Base-by-base conservation (phyloP, 345 rosid genomes). In the Eucalyptus guilfoylei region DNA sequence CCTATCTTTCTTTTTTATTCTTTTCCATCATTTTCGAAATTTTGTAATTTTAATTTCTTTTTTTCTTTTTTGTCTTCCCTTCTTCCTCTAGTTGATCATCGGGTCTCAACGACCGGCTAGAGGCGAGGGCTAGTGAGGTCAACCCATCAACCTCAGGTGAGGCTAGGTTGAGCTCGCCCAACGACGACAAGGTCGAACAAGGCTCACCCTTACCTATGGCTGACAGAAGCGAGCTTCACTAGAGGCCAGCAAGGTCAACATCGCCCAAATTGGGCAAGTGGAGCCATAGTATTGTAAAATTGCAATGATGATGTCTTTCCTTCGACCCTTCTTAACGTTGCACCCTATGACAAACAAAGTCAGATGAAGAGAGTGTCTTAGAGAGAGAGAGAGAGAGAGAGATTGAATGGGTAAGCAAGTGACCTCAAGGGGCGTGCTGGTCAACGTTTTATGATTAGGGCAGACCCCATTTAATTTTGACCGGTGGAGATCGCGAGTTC, bases 61-160 rank as follows among this genome's bases (percentile, higher is more conserved):
- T 55, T 54, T 24, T 1, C 23, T 0, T 9, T 55, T 21, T 49
- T 23, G 9, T 24, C 0, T 55, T 10, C 30, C 1, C 14, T 24
- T 55, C 0, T 55, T 55, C 62, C 62, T 55, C 13, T 55, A 9
- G 14, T 10, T 11, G 30, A 55, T 23, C 62, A 55, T 23, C 2
- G 0, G 0, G 30, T 0, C 14, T 55, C 1, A 0, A 26, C 1
- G 9, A 23, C 0, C 0, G 1, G 12, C 6, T 23, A 55, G 30
- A 55, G 14, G 30, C 6, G 3, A 55, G 62, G 14, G 1, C 62
- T 0, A 2, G 0, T 23, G 30, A 55, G 62, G 3, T 24, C 62
- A 1, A 55, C 62, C 0, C 62, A 55, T 55, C 2, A 0, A 24
- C 62, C 30, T 55, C 0, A 2, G 0, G 58, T 5, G 11, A 19